phyloP scores from a whole-genome alignment of 1,139 yeast species.

The Scheffersomyces insectosa region DNA sequence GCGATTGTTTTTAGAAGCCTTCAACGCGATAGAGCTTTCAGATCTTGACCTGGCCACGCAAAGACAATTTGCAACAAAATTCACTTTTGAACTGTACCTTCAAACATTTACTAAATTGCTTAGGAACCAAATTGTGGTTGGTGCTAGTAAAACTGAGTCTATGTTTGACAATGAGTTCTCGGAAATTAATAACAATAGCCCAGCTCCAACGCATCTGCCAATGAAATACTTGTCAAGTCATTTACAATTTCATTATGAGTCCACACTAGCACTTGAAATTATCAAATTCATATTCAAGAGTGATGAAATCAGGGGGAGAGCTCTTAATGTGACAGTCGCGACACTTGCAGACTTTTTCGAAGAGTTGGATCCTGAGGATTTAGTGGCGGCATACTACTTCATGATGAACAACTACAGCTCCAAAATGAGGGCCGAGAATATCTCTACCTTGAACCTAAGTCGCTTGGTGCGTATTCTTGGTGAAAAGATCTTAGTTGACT shows the following conservation, averaged over 20 bases:
- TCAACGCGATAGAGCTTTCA: no score
- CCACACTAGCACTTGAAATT: neutral
- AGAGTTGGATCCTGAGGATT: neutral
- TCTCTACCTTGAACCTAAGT: neutral
- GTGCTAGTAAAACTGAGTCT: neutral
- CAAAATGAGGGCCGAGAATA: no score
- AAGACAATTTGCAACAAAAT: no score
- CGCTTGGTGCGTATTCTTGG: constrained; percentile 30
- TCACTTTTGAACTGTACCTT: no score
- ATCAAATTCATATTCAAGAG: neutral
- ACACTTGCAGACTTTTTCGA: neutral
- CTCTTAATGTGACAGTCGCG: neutral
- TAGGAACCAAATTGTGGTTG: no score
- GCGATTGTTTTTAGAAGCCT: no score
- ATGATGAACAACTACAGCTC: neutral
- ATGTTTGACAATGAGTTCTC: neutral
- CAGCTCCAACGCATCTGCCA: neutral
- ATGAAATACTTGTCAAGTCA: neutral
- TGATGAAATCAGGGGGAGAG: neutral
- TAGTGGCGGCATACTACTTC: neutral
- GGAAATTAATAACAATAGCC: neutral
- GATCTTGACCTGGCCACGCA: no score
- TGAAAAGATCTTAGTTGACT: constrained; percentile 26
- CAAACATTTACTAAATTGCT: no score
- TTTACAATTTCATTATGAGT: neutral